Base-by-base conservation (phyloP, 106 monocot genomes). In the Allium fistulosum region DNA sequence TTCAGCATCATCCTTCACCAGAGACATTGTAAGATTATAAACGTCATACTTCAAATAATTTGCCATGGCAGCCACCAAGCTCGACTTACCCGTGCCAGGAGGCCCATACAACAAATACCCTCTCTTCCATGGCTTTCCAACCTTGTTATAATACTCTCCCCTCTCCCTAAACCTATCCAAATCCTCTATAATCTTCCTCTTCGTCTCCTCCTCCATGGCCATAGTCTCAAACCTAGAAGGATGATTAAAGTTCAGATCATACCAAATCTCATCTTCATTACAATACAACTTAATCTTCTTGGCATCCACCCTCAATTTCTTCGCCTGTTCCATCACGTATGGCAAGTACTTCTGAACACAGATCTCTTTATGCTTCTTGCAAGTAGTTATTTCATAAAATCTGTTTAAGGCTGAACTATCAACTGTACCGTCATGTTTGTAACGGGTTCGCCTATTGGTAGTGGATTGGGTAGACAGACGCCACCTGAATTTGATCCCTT, bases 181-280 rank as follows among this genome's bases (percentile, higher is more conserved):
- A 62, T 80, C 80, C 14, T 75, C 80, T 17, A 71, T 49, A 7
- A 75, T 18, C 8, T 11, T 18, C 28, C 26, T 50, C 58, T 80
- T 80, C 16, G 26, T 28, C 58, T 67, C 71, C 3, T 50, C 52
- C 4, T 75, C 69, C 80, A 80, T 80, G 4, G 75, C 80, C 27
- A 80, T 10, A 15, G 80, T 80, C 17, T 51, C 71, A 13, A 75
- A 80, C 13, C 71, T 80, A 28, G 80, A 52, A 11, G 80, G 80
- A 52, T 75, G 80, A 26, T 62, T 46, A 14, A 80, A 46, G 0
- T 48, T 50, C 10, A 66, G n/a, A 12, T 59, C 14, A 15, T 16
- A 53, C 75, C 80, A 80, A 26, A 45, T 4, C 6, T 13, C n/a
- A 14, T 59, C 58, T 4, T 71, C 26, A n/a, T 77, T 77, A 26